These are phyloP conservation scores for Umbelopsis sp. DNA, from an alignment of 192 early-diverging fungal species.

Conservation along the genomic window DNA sequence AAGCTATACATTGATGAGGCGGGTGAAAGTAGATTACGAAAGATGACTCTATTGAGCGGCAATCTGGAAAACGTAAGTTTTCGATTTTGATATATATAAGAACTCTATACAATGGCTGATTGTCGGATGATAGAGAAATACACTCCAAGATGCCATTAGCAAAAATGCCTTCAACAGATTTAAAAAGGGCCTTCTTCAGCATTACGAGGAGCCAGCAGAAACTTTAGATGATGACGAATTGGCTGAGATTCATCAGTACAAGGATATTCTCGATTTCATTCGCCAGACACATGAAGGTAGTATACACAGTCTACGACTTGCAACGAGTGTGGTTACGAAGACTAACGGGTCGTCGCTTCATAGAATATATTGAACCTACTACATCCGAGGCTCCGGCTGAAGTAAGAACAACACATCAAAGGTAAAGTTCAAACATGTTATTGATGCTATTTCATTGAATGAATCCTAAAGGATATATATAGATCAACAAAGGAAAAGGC, in stretches of 20 bases:
- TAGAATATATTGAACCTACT: conserved; percentile 19
- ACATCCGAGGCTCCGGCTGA: not conserved
- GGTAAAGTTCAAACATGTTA: not conserved
- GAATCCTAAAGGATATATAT: not conserved
- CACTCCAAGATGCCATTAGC: conserved; percentile 6
- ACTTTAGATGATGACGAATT: conserved; percentile 16
- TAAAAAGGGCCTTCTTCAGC: not conserved
- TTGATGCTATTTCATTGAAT: too few species aligned
- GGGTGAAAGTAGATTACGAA: conserved; percentile 41
- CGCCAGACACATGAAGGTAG: not conserved
- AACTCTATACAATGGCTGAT: not conserved
- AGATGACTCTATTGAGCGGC: conserved; percentile 40
- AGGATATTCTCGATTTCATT: conserved; percentile 4
- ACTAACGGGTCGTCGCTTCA: not conserved
- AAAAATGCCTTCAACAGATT: conserved; percentile 12
- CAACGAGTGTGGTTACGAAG: not conserved
- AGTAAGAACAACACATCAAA: not conserved
- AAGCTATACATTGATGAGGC: conserved; percentile 56
- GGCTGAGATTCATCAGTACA: not conserved
- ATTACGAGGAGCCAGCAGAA: not conserved
- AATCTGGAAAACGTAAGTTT: conserved; percentile 45
- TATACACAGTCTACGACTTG: too few species aligned
- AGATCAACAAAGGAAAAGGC: conserved; percentile 4
- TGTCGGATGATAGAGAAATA: not conserved
- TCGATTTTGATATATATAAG: not conserved